Evolutionary conservation across 192 early-diverging fungal genomes (phyloP), one percentile per base, ranked within the genome.

Genomic region (Blastocladiella britannica): DNA sequence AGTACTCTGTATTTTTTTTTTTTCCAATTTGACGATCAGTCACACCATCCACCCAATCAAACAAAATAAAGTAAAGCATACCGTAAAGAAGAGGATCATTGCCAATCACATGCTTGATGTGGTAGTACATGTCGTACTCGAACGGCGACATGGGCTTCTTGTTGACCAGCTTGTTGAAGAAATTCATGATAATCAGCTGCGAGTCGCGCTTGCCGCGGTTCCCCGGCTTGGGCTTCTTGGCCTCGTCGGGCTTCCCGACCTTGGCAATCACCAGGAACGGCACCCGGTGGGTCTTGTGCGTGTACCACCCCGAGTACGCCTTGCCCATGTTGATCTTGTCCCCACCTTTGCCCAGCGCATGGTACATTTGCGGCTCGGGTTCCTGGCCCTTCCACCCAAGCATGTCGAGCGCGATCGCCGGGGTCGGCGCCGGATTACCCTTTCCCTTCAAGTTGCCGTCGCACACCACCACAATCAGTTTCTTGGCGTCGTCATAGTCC

Each of bases 1-100:
- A 47, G 4, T 47, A 47, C 37, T 47, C 37, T n/a, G n/a, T n/a
- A n/a, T n/a, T n/a, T n/a, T n/a, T n/a, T n/a, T n/a, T n/a, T n/a
- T n/a, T n/a, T 65, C 74, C 68, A 18, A 74, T 29, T n/a, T n/a
- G n/a, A n/a, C n/a, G n/a, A n/a, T n/a, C n/a, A n/a, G n/a, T 12
- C n/a, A n/a, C n/a, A n/a, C n/a, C n/a, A n/a, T n/a, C n/a, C 58
- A 59, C 58, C 12, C n/a, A n/a, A n/a, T n/a, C n/a, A n/a, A n/a
- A n/a, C n/a, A n/a, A n/a, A n/a, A n/a, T n/a, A 82, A 86, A 85
- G 29, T 86, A 71, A 37, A 82, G 72, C 60, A 30, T 12, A 25
- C 47, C 54, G 59, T 43, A 59, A 4, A 37, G 25, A 3, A 37
- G 23, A 3, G 60, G 60, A 3, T 57, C 28, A 5, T 61, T 58